Conservation (phyloP, 2,329 filamentous ascomycete species). For the Zymoseptoria tritici region DNA sequence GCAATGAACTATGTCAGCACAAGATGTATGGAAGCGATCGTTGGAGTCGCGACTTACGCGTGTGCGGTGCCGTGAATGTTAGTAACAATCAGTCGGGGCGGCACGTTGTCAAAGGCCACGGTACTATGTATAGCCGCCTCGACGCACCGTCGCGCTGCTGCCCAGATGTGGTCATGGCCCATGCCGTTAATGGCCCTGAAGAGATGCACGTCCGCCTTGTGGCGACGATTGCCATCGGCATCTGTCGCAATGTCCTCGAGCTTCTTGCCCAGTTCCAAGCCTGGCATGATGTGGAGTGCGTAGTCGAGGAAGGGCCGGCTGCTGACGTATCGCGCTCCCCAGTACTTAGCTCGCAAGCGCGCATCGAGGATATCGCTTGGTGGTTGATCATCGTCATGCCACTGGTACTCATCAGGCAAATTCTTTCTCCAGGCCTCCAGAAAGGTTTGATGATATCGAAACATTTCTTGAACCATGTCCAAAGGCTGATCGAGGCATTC, state of each 20-base stretch:
- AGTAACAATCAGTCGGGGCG: conserved; percentile 70
- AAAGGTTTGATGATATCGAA: conserved; percentile 27
- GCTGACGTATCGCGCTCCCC: conserved; percentile 83
- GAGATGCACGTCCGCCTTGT: conserved; percentile 28
- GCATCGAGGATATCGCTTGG: conserved; percentile 71
- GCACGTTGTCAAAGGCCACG: conserved; percentile 67
- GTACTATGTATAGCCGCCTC: conserved; percentile 78
- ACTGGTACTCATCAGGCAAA: conserved; percentile 48
- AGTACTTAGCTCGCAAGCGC: conserved; percentile 85
- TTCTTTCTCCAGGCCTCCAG: conserved; percentile 48
- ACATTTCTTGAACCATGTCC: conserved; percentile 21
- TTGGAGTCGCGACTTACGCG: conserved; percentile 54
- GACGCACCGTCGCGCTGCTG: conserved; percentile 47
- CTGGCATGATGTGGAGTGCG: conserved; percentile 45
- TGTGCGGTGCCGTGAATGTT: conserved; percentile 94
- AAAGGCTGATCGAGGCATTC: conserved; percentile 19
- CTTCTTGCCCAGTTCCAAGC: conserved; percentile 15
- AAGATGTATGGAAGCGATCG: no score
- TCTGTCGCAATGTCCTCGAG: conserved; percentile 25
- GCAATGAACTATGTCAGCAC: not conserved
- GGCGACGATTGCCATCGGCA: conserved; percentile 23
- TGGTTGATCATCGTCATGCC: conserved; percentile 60
- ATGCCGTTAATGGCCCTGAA: conserved; percentile 30
- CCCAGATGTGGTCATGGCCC: conserved; percentile 22
- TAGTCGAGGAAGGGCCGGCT: conserved; percentile 68